These are phyloP conservation scores for Sequoiadendron giganteum DNA, from an alignment of 75 land plant genomes.

Conservation along the genomic window DNA sequence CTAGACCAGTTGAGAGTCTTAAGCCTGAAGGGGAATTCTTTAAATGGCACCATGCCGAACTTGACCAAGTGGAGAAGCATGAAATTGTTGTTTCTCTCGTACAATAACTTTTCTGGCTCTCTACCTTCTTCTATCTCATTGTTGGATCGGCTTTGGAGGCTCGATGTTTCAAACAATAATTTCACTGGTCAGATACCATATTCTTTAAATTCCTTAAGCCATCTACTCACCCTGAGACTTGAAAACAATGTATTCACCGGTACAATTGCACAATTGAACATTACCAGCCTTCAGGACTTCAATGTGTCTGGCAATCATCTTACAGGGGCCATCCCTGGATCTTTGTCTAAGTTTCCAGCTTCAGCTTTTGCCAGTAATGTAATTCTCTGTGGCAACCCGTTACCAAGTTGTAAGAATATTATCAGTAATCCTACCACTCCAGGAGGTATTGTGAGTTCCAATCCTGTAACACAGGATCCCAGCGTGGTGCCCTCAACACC, in stretches of 20 bases:
- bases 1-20: conserved; percentile 56
- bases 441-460: conserved; percentile 17
- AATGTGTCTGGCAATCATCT: conserved; percentile 19
- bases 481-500: conserved; percentile 39
- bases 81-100: conserved; percentile 59
- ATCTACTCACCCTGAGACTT: conserved; percentile 60
- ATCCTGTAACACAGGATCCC: conserved; percentile 19
- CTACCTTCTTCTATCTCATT: conserved; percentile 47
- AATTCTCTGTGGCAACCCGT: conserved; percentile 65
- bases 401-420: conserved; percentile 28
- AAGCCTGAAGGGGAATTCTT: conserved; percentile 61
- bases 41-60: conserved; percentile 66
- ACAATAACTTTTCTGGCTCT: conserved; percentile 51
- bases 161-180: conserved; percentile 62
- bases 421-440: conserved; percentile 34
- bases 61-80: conserved; percentile 50
- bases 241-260: conserved; percentile 64
- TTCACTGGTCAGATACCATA: conserved; percentile 61
- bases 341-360: conserved; percentile 41
- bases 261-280: conserved; percentile 33
- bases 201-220: conserved; percentile 36
- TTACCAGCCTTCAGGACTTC: conserved; percentile 38
- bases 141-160: conserved; percentile 53
- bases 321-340: conserved; percentile 29
- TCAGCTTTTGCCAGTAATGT: conserved; percentile 55